Percentiles rank a stretch among this genome's conserved stretches.
These are phyloP conservation scores for Escallonia rubra DNA, from an alignment of 129 eudicot species.

Conservation along the genomic window DNA sequence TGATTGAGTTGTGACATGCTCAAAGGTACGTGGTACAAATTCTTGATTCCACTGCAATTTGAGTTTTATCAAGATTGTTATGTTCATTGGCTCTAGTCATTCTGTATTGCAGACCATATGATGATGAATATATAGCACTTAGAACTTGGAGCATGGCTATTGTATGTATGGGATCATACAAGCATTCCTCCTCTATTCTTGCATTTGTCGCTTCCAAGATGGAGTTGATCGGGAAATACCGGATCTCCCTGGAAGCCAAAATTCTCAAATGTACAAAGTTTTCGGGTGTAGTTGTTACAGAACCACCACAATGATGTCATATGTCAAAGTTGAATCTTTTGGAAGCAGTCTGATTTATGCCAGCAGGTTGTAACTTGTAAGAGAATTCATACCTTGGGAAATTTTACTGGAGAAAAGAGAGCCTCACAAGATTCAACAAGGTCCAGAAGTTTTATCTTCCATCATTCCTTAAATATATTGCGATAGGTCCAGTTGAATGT, in stretches of 20 bases:
- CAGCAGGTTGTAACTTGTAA: too few species aligned
- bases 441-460: too few species aligned
- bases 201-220: neutral
- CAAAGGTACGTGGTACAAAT: neutral
- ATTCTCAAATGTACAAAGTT: neutral
- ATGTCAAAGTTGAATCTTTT: too few species aligned
- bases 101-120: too few species aligned
- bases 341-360: too few species aligned
- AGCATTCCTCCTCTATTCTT: neutral
- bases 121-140: neutral
- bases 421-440: too few species aligned
- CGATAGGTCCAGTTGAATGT: too few species aligned
- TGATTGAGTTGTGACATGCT: slow-evolving; percentile 4
- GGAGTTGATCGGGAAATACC: neutral
- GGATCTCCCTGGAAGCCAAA: neutral
- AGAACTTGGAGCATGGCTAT: neutral
- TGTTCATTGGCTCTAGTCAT: too few species aligned
- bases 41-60: too few species aligned
- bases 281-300: neutral
- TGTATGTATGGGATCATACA: neutral
- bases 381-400: too few species aligned
- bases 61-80: too few species aligned
- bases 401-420: neutral
- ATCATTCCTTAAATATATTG: too few species aligned
- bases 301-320: neutral